These are phyloP conservation scores for Pseudodiploospora longispora DNA, from an alignment of 2,329 filamentous ascomycete genomes.

Conservation along the genomic window DNA sequence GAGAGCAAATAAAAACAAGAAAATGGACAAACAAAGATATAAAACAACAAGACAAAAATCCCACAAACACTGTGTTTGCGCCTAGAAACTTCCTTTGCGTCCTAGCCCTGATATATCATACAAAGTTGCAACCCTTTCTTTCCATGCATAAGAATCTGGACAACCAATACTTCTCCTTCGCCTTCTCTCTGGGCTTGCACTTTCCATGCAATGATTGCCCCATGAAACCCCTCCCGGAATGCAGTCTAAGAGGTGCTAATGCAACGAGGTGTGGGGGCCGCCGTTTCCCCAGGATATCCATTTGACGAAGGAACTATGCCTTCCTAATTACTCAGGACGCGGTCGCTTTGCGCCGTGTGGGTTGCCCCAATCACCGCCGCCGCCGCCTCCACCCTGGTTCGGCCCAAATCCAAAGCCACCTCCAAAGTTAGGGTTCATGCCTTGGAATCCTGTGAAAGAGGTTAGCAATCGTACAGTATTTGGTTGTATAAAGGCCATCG, in stretches of 20 bases:
- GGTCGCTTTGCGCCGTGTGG: constrained; percentile 75
- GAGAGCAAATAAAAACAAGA: not conserved
- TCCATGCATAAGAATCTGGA: not conserved
- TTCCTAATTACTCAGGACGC: constrained; percentile 52
- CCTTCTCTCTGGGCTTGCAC: too few species aligned
- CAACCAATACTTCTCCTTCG: too few species aligned
- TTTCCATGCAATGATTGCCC: too few species aligned
- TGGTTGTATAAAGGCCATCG: not conserved
- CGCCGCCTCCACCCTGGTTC: constrained; percentile 36
- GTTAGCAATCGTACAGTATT: constrained; percentile 13
- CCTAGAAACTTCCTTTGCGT: constrained; percentile 2
- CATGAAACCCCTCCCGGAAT: too few species aligned
- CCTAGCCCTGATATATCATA: not conserved
- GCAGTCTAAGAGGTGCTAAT: too few species aligned
- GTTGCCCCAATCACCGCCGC: constrained; percentile 60
- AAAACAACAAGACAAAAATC: constrained; percentile 1
- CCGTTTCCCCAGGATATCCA: too few species aligned
- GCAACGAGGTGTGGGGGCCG: too few species aligned
- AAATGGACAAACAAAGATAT: not conserved
- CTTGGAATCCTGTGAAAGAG: constrained; percentile 49
- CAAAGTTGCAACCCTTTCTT: not conserved
- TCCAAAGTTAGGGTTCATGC: constrained; percentile 63
- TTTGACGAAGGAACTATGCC: not conserved
- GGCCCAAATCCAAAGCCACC: constrained; percentile 58
- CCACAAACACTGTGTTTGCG: constrained; percentile 2